Evolutionary conservation across 345 rosid species (phyloP).

Genomic region (Turnera subulata): DNA sequence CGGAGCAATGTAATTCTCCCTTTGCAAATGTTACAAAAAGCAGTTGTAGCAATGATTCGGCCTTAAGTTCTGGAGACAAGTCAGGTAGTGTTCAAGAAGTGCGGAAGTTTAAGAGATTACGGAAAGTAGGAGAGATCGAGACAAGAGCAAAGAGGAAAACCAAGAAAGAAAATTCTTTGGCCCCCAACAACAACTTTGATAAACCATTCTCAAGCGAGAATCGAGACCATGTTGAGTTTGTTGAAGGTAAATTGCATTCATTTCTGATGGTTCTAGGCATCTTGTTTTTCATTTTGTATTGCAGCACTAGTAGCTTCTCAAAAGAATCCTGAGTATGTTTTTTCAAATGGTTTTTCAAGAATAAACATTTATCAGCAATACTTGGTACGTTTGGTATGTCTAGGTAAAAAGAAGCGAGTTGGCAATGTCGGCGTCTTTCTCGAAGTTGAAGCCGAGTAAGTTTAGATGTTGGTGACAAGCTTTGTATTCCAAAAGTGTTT

Average conservation of each 20-base stretch:
- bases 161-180: constrained; percentile 29
- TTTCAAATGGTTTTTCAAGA: background rate
- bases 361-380: constrained; percentile 4
- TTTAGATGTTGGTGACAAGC: constrained; percentile 9
- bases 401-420: constrained; percentile 56
- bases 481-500: background rate
- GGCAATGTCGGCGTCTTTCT: constrained; percentile 44
- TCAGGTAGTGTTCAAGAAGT: constrained; percentile 36
- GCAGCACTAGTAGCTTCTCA: constrained; percentile 2
- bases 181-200: background rate
- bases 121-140: constrained; percentile 55
- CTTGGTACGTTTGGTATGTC: constrained; percentile 19
- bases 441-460: constrained; percentile 93
- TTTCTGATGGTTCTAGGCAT: background rate
- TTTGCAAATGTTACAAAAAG: constrained; percentile 27
- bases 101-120: constrained; percentile 68
- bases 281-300: too few relatives aligned
- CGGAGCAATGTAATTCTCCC: constrained; percentile 33
- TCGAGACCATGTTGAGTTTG: constrained; percentile 27
- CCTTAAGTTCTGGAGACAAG: constrained; percentile 51
- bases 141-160: constrained; percentile 12
- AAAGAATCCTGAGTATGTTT: background rate
- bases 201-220: constrained; percentile 11
- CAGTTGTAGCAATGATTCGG: constrained; percentile 59
- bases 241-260: constrained; percentile 37